Base-by-base conservation (phyloP, 495 filamentous ascomycete genomes). In the Annulohypoxylon stygium region DNA sequence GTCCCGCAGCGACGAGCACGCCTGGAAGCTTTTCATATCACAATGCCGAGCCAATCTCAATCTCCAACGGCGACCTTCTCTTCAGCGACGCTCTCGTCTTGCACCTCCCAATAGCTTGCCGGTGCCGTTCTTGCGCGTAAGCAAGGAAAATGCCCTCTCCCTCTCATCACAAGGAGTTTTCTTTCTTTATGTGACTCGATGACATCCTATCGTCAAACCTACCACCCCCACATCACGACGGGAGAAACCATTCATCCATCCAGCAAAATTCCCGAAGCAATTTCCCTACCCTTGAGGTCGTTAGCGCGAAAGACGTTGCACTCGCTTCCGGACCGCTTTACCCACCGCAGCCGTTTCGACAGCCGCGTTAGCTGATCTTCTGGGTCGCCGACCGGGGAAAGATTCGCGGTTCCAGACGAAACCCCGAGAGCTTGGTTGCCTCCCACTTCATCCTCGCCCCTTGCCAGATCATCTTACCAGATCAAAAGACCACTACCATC, bases 291-390 rank as follows among this genome's bases (percentile, higher is more conserved):
- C 26, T 66, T 60, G 43, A 45, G 53, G 54, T 23, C 26, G 48
- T 71, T 71, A 59, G 63, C 51, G 59, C 63, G 60, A 67, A 67
- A 48, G 58, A 75, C 67, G 72, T 75, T 71, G 65, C 72, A 71
- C 72, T 70, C 71, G 67, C 67, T 74, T 70, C 71, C 71, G 71
- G 67, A 47, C 72, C 72, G 72, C 25, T 70, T 45, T 70, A 71
- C 67, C 72, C 72, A 71, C 72, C 72, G 72, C 68, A 75, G 64
- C 72, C 72, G 71, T 70, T 67, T 70, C 67, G 67, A 74, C 67
- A 74, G 67, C 71, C 67, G 67, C 71, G 61, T 58, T 74, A 59
- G 67, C 53, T 70, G 71, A 64, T 74, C 67, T 41, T 75, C 72
- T 75, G 72, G 72, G 67, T 71, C 72, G 67, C 67, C 72, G 72